Evolutionary conservation across 2,329 filamentous ascomycete genomes (phyloP), one percentile per base, ranked within the genome.

Genomic region (Diatrype stigma): DNA sequence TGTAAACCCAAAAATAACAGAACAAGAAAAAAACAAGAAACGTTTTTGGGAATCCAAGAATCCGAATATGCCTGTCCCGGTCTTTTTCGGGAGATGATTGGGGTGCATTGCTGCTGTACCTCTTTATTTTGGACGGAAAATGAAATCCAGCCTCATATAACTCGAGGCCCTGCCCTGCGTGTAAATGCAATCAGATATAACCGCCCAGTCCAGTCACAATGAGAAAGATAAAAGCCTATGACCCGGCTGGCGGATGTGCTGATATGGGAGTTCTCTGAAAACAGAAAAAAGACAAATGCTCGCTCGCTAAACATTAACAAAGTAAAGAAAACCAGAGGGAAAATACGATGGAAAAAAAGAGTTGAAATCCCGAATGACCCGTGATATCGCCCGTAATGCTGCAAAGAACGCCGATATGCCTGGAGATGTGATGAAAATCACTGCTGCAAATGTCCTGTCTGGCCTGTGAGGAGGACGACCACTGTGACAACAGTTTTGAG

Each of bases 101-200:
- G 70, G 69, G 72, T 80, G 80, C 80, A 84, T 84, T 81, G 80
- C 80, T 84, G 80, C 80, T 78, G 65, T 77, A 79, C 73, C 73
- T 82, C 77, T 81, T 80, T 70, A 75, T 73, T 77, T 67, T 59
- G 60, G 51, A 50, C 58, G 59, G 56, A 55, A 56, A 50, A 67
- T 63, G 70, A 71, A 71, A 71, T 55, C 53, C 60, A 51, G 69
- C 73, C 72, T 71, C 72, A 69, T 71, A 69, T 74, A 72, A 74
- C 58, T 37, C 64, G 63, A 68, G 70, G 67, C 57, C 70, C 73
- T 74, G 73, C 73, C 74, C 70, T 68, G 66, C 70, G 59, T 73
- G 72, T 72, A 76, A 77, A 80, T 78, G 77, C 76, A 75, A 70
- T 73, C 70, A 73, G 70, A 74, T 72, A 70, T 73, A n/a, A n/a